Evolutionary conservation across 2,329 filamentous ascomycete genomes (phyloP).

Genomic region (Lachnellula occidentalis): DNA sequence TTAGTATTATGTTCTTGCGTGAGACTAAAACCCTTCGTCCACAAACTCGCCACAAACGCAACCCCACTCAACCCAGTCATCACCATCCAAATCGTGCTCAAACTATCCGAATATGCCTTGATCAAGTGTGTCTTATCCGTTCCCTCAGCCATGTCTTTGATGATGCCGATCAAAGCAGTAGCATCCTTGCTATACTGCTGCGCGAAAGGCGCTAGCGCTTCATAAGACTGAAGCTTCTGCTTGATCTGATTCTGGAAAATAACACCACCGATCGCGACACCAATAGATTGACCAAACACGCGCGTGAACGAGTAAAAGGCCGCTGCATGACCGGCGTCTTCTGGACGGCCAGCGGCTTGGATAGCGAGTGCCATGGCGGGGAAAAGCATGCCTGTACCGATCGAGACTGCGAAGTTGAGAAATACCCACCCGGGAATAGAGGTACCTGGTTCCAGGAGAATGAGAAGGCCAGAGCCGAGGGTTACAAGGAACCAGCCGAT

Average conservation of each 20-base stretch:
- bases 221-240: constrained; percentile 22
- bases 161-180: constrained; percentile 24
- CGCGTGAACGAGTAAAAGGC: constrained; percentile 65
- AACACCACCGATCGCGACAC: constrained; percentile 61
- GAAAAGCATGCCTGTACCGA: constrained; percentile 61
- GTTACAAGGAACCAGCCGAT: constrained; percentile 55
- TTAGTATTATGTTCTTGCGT: constrained; percentile 42
- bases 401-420: constrained; percentile 52
- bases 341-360: constrained; percentile 52
- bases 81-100: constrained; percentile 51
- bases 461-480: constrained; percentile 51
- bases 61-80: constrained; percentile 47
- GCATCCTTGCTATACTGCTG: constrained; percentile 27
- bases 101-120: constrained; percentile 47
- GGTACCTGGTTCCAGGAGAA: constrained; percentile 45
- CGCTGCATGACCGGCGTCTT: constrained; percentile 54
- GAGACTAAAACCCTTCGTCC: constrained; percentile 44
- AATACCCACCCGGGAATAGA: constrained; percentile 52
- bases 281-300: constrained; percentile 58
- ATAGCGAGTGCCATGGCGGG: constrained; percentile 57
- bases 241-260: constrained; percentile 59
- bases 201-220: constrained; percentile 21
- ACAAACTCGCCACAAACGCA: constrained; percentile 42
- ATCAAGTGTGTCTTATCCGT: constrained; percentile 40
- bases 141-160: constrained; percentile 29